These are phyloP conservation scores for Ophiostoma tasmaniense DNA, from an alignment of 2,329 filamentous ascomycete genomes.

Conservation along the genomic window DNA sequence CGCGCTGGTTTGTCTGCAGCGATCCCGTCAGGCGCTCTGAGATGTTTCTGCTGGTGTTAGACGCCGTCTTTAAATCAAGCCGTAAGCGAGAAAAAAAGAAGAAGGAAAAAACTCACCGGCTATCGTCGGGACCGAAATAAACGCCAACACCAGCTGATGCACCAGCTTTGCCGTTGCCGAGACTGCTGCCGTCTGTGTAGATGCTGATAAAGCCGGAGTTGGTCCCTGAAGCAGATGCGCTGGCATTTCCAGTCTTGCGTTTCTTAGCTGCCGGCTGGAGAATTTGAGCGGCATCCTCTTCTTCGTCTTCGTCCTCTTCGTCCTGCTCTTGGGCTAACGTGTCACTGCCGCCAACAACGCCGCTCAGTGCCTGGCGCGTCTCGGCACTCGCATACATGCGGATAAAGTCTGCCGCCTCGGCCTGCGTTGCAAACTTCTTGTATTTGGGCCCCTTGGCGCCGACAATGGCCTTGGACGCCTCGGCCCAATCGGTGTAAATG, in stretches of 20 bases:
- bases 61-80: neutral
- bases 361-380: constrained; percentile 35
- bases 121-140: constrained; percentile 50
- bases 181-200: constrained; percentile 56
- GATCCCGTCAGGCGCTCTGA: constrained; percentile 67
- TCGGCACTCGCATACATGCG: constrained; percentile 37
- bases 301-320: constrained; percentile 23
- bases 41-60: constrained; percentile 41
- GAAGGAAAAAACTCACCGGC: constrained; percentile 34
- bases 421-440: constrained; percentile 58
- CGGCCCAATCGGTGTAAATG: constrained; percentile 57
- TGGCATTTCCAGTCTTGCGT: constrained; percentile 26
- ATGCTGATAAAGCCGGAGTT: constrained; percentile 34
- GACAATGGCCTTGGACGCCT: constrained; percentile 63
- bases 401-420: constrained; percentile 74
- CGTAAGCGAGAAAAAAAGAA: neutral
- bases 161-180: constrained; percentile 48
- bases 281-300: constrained; percentile 27
- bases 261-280: constrained; percentile 28
- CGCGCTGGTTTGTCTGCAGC: constrained; percentile 86
- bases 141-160: constrained; percentile 55
- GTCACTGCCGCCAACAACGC: constrained; percentile 15
- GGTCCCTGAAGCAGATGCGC: neutral
- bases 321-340: constrained; percentile 18
- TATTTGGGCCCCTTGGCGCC: constrained; percentile 63